Conservation (phyloP, 2,329 filamentous ascomycete species). For the Cercospora sesami region DNA sequence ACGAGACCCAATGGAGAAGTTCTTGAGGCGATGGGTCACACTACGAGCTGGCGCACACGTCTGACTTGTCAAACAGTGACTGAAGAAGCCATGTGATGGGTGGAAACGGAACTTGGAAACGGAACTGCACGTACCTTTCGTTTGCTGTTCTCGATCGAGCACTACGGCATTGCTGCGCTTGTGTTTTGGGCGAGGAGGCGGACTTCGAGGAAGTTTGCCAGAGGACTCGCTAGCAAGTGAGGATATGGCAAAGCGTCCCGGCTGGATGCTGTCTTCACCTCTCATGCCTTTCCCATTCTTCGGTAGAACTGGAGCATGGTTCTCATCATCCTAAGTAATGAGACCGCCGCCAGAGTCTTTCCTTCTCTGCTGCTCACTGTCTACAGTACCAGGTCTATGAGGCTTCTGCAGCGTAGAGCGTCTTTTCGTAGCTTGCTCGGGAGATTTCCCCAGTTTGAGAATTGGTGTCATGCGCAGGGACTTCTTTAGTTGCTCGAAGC, state of each 20-base stretch:
- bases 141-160: constrained; percentile 6
- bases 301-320: neutral
- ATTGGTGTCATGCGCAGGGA: constrained; percentile 28
- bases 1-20: neutral
- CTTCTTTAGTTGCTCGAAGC: constrained; percentile 18
- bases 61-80: neutral
- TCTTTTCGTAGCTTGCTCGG: constrained; percentile 22
- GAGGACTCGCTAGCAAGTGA: neutral
- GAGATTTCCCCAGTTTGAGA: constrained; percentile 21
- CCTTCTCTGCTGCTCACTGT: constrained; percentile 2
- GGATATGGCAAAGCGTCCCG: constrained; percentile 2
- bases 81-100: constrained; percentile 3
- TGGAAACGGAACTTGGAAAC: neutral
- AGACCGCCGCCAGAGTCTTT: constrained; percentile 7
- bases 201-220: neutral
- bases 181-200: constrained; percentile 8
- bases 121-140: constrained; percentile 11
- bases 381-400: constrained; percentile 11
- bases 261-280: neutral
- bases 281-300: neutral
- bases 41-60: neutral
- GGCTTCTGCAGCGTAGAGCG: constrained; percentile 21
- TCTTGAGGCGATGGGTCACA: neutral
- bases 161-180: constrained; percentile 14
- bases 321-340: neutral